Conservation (phyloP, 1,284 basidiomycete genomes). For the Boletus holoroseus region DNA sequence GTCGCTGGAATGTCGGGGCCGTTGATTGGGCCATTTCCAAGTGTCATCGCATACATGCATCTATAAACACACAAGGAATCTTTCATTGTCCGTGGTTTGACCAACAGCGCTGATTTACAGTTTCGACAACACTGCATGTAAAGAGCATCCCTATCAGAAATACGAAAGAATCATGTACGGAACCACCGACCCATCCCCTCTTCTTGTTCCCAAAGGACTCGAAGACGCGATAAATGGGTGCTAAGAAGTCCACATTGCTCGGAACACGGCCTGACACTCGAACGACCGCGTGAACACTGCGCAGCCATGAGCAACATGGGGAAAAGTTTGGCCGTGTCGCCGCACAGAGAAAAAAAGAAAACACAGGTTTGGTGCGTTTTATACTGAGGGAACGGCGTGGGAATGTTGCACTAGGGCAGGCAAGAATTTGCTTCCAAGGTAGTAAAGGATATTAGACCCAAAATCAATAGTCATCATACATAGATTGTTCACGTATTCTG, state of each 20-base stretch:
- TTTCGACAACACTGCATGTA: background rate
- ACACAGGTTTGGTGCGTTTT: background rate
- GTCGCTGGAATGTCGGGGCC: background rate
- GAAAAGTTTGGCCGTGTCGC: slow-evolving; percentile 69
- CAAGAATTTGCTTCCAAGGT: no score
- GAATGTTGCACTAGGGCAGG: slow-evolving; percentile 32
- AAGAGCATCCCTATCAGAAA: background rate
- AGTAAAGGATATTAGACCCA: no score
- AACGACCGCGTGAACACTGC: slow-evolving; percentile 59
- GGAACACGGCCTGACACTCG: slow-evolving; percentile 80
- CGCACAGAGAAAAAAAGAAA: slow-evolving; percentile 52
- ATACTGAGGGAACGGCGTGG: slow-evolving; percentile 17
- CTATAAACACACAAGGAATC: background rate
- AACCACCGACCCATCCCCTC: slow-evolving; percentile 75
- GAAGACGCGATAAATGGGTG: slow-evolving; percentile 56
- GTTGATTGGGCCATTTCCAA: background rate
- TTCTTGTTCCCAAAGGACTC: slow-evolving; percentile 29
- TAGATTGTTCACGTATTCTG: background rate
- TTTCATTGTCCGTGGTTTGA: background rate
- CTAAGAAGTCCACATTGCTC: slow-evolving; percentile 73
- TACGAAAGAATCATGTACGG: slow-evolving; percentile 43
- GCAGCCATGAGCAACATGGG: slow-evolving; percentile 83
- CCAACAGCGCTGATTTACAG: background rate
- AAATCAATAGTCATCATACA: background rate
- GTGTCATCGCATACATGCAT: background rate